A percentile compares a stretch with the other conserved stretches of the same genome.
Evolutionary conservation across 116 monocot genomes (phyloP).

Genomic region (Papilionanthe hybrid): DNA sequence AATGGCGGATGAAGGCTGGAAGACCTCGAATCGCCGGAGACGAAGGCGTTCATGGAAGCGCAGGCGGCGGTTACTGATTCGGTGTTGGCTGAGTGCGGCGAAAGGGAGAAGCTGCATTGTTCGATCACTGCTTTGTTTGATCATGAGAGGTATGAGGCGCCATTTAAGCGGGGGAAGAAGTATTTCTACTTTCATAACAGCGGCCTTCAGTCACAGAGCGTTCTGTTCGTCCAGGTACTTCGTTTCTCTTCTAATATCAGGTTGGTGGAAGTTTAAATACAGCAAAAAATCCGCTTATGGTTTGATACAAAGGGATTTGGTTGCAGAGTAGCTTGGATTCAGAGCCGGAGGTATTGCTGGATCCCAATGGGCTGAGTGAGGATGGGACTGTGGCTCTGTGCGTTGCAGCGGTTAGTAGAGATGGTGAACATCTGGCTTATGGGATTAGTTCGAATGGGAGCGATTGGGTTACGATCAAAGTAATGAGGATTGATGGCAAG

Average conservation of each 20-base stretch:
- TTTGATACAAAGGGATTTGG: not conserved
- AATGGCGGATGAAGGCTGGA: constrained; percentile 50
- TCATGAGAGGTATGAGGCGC: constrained; percentile 49
- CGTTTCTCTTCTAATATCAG: not conserved
- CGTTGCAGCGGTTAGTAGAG: constrained; percentile 36
- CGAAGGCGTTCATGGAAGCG: constrained; percentile 63
- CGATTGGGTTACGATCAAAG: constrained; percentile 85
- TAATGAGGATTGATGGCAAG: constrained; percentile 66
- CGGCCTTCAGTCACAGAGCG: constrained; percentile 77
- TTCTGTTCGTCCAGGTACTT: constrained; percentile 64
- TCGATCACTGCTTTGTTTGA: constrained; percentile 48
- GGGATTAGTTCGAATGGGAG: constrained; percentile 78
- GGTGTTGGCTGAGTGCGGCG: constrained; percentile 39
- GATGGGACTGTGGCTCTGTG: constrained; percentile 73
- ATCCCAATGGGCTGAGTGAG: constrained; percentile 74
- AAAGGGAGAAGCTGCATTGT: constrained; percentile 34
- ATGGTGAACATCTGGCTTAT: constrained; percentile 70
- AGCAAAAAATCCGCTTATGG: too few relatives aligned
- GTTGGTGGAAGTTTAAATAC: too few relatives aligned
- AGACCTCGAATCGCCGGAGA: constrained; percentile 70
- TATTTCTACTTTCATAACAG: constrained; percentile 74
- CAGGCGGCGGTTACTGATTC: constrained; percentile 55
- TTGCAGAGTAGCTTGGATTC: constrained; percentile 44
- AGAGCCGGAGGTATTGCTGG: constrained; percentile 63
- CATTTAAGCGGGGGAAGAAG: constrained; percentile 46